Evolutionary conservation across 208 protist species (phyloP).

Genomic region (Acanthamoeba healyi): DNA sequence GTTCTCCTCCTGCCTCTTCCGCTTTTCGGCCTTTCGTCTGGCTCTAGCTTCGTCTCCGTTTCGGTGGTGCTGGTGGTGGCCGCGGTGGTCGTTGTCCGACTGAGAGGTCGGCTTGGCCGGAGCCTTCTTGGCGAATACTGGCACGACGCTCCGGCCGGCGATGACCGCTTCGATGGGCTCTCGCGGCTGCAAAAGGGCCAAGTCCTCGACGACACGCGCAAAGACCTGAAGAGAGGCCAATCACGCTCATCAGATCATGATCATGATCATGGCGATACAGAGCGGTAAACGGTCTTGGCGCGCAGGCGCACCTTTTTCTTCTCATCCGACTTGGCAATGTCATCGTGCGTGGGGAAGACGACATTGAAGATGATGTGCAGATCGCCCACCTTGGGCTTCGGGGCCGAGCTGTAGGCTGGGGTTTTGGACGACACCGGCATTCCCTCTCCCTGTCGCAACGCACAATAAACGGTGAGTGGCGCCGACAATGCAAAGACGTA

Average conservation of each 20-base stretch:
- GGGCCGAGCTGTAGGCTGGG: neutral
- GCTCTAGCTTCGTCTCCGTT: conserved; percentile 5
- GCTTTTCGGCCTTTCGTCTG: neutral
- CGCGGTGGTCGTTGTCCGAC: neutral
- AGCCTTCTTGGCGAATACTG: neutral
- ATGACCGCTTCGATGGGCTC: conserved; percentile 36
- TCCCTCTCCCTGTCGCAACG: neutral
- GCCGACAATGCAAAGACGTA: neutral
- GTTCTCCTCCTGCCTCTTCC: neutral
- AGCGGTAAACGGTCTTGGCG: neutral
- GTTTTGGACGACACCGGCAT: neutral
- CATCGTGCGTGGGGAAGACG: conserved; percentile 14
- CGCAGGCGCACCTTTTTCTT: neutral
- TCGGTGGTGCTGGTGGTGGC: neutral
- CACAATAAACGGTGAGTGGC: neutral
- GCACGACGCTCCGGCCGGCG: conserved; percentile 8
- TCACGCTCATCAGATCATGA: neutral
- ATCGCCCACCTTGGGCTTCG: neutral
- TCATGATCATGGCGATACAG: neutral
- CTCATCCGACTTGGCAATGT: conserved; percentile 33
- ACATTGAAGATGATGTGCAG: conserved; percentile 56
- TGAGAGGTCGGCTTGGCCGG: neutral
- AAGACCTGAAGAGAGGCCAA: neutral
- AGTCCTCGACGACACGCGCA: conserved; percentile 26
- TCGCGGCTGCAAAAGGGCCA: conserved; percentile 12